Evolutionary conservation across 306 rosid genomes (phyloP), one percentile per base, ranked within the genome.

Genomic region (Macrotyloma uniflorum): DNA sequence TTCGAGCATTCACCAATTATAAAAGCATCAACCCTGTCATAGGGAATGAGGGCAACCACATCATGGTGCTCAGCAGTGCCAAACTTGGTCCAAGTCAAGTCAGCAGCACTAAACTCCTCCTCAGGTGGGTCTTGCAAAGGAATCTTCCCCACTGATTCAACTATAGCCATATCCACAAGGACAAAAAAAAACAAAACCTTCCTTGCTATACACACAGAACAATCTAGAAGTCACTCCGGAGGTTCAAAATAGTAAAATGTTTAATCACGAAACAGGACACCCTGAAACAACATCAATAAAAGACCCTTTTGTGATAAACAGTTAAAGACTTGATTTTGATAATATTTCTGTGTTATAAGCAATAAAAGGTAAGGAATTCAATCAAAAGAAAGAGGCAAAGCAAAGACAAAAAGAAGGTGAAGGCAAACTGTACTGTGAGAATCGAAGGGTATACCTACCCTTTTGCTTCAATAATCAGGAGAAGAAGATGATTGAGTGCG

Each of bases 41-140:
- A 92, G 66, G 97, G 98, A 79, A 95, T 93, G 65, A 93, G 91
- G 18, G 97, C 98, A 77, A 88, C 98, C 22, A 88, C 96, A 74
- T 95, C 98, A 55, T 90, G 85, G 71, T 86, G 95, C 73, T 95
- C 93, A 12, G 83, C 73, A 82, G 74, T 88, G 32, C 96, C 96
- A 85, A 89, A 93, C 85, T 93, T 93, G 77, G 89, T 91, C 98
- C 99, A 93, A 58, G 83, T 88, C 88, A 95, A 82, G 83, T 93
- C 90, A 62, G 89, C 85, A 70, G 98, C 80, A 69, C 88, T 88
- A 61, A 95, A 93, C 42, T 95, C 98, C 55, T 91, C 97, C 81
- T 73, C 91, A 1, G 83, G 73, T n/a, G 98, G 99, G 77, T 95
- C 94, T 90, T 95, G 99, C 74, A 93, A 67, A 23, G 89, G 90